Conservation (phyloP, 2,329 filamentous ascomycete species). For the Talaromyces sp. region DNA sequence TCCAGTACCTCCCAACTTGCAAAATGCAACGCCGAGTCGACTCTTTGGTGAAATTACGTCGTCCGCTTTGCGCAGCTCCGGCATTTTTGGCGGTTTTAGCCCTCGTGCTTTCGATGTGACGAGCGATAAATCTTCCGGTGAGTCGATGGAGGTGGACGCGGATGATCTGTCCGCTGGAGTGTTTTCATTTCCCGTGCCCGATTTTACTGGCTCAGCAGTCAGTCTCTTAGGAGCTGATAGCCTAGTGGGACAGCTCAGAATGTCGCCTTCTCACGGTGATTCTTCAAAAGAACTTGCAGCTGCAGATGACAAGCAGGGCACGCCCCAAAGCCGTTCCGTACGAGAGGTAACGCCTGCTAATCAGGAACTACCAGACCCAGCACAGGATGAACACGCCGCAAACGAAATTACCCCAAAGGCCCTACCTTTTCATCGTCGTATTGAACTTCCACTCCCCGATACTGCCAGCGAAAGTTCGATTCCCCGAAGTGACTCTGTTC, state of each 20-base stretch:
- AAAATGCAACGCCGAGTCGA: constrained; percentile 33
- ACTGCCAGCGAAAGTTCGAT: constrained; percentile 34
- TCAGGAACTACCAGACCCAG: constrained; percentile 16
- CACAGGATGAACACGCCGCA: constrained; percentile 15
- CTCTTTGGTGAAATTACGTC: constrained; percentile 59
- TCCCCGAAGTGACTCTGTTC: constrained; percentile 15
- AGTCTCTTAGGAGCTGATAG: constrained; percentile 47
- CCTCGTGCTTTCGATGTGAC: constrained; percentile 31
- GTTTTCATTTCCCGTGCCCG: constrained; percentile 32
- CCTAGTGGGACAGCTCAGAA: constrained; percentile 44
- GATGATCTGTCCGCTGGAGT: constrained; percentile 33
- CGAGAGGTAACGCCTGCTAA: constrained; percentile 23
- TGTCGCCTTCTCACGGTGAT: constrained; percentile 40
- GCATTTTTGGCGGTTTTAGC: constrained; percentile 36
- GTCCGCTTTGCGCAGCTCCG: constrained; percentile 52
- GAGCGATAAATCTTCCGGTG: constrained; percentile 39
- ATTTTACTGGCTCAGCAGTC: constrained; percentile 36
- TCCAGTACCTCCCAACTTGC: constrained; percentile 21
- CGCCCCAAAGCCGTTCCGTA: constrained; percentile 27
- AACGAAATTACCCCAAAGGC: constrained; percentile 30
- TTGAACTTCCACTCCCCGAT: constrained; percentile 36
- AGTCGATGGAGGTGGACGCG: constrained; percentile 34
- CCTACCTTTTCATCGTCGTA: constrained; percentile 31
- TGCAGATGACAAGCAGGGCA: constrained; percentile 29
- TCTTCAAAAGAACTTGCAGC: constrained; percentile 27